These are phyloP conservation scores for Hypholoma sublateritium DNA, from an alignment of 768 basidiomycete genomes.

Conservation along the genomic window DNA sequence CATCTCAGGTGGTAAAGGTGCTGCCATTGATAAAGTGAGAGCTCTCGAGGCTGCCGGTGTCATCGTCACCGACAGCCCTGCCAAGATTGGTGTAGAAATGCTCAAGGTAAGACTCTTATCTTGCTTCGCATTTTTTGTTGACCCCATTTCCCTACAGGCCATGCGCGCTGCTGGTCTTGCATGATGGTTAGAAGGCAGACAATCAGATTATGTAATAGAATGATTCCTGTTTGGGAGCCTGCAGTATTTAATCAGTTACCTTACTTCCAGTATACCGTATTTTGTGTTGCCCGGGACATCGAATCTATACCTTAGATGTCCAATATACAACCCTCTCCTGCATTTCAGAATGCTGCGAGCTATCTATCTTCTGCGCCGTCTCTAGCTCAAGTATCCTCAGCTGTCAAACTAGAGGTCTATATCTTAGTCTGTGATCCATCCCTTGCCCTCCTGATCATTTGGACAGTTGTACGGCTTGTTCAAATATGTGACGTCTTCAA, in stretches of 20 bases:
- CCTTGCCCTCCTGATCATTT: slow-evolving; percentile 29
- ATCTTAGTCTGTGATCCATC: slow-evolving; percentile 20
- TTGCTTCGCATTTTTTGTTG: not conserved
- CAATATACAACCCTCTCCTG: slow-evolving; percentile 24
- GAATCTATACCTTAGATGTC: slow-evolving; percentile 7
- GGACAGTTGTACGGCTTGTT: slow-evolving; percentile 81
- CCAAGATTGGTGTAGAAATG: slow-evolving; percentile 90
- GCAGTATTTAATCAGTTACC: slow-evolving; percentile 7
- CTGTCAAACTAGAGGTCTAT: slow-evolving; percentile 75
- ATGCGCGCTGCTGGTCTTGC: slow-evolving; percentile 77
- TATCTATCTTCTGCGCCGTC: slow-evolving; percentile 63
- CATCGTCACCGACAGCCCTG: slow-evolving; percentile 92
- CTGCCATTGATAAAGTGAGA: slow-evolving; percentile 90
- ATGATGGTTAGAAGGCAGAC: slow-evolving; percentile 24
- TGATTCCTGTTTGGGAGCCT: not conserved
- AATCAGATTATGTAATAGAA: slow-evolving; percentile 20
- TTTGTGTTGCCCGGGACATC: not conserved
- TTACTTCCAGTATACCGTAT: slow-evolving; percentile 1
- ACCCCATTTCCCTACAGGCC: slow-evolving; percentile 44
- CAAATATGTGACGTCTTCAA: slow-evolving; percentile 69
- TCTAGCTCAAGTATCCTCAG: slow-evolving; percentile 52
- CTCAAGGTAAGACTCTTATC: slow-evolving; percentile 61
- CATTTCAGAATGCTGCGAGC: slow-evolving; percentile 59
- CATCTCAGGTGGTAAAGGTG: slow-evolving; percentile 97
- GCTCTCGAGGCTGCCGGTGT: slow-evolving; percentile 91